Percentiles rank a stretch among this genome's conserved stretches.
Evolutionary conservation across 805 yeast species (phyloP).

Genomic region (Saturnispora diversa): DNA sequence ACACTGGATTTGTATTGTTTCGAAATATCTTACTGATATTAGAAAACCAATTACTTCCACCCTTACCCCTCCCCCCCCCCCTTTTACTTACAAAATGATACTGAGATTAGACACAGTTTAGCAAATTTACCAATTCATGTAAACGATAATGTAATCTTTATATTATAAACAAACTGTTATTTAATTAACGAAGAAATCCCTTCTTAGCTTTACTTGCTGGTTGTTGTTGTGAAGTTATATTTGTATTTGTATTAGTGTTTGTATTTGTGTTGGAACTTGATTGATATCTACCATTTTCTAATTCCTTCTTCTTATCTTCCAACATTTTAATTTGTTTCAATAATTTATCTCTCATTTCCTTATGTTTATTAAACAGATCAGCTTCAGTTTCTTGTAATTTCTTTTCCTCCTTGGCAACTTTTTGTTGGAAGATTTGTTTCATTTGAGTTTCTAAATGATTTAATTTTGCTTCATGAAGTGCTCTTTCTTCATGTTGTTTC

Average conservation of each 20-base stretch:
- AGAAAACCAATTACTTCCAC: no score
- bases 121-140: no score
- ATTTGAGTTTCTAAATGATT: conserved; percentile 93
- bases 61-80: no score
- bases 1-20: no score
- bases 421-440: conserved; percentile 93
- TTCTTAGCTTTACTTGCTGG: conserved; percentile 59
- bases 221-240: conserved; percentile 16
- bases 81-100: no score
- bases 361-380: conserved; percentile 89
- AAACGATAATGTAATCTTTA: no score
- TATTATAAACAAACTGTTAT: neutral
- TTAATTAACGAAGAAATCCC: conserved; percentile 58
- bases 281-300: conserved; percentile 53
- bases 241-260: no score
- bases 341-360: conserved; percentile 94
- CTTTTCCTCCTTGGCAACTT: conserved; percentile 94
- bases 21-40: no score
- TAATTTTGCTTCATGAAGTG: conserved; percentile 86
- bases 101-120: no score
- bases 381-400: conserved; percentile 95
- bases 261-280: conserved; percentile 29
- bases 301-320: conserved; percentile 81
- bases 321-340: conserved; percentile 79
- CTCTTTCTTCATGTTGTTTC: conserved; percentile 89